Evolutionary conservation across 495 filamentous ascomycete genomes (phyloP).

Genomic region (Xylaria venustula): DNA sequence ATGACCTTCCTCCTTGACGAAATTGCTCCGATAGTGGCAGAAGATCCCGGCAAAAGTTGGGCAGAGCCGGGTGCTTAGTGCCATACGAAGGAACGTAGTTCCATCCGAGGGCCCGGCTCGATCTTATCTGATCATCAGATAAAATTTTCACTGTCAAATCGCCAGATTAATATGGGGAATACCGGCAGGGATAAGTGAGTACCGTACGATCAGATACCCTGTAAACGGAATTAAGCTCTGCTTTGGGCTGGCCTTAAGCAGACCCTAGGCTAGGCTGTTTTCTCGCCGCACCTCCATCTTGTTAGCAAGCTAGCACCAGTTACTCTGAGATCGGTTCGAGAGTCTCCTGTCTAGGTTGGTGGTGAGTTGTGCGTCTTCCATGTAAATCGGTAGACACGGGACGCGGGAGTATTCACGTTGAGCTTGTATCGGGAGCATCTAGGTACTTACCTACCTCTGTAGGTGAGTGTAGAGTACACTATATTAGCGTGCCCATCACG

Average conservation of each 20-base stretch:
- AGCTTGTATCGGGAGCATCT: neutral
- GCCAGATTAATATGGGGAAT: neutral
- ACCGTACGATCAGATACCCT: conserved; percentile 5
- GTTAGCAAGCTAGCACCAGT: neutral
- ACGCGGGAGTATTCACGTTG: neutral
- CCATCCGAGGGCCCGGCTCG: conserved; percentile 16
- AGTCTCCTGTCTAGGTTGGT: too few relatives aligned
- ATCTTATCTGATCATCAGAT: conserved; percentile 55
- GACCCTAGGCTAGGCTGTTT: neutral
- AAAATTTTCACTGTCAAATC: conserved; percentile 11
- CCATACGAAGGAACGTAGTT: conserved; percentile 9
- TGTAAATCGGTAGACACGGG: neutral
- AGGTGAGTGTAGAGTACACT: too few relatives aligned
- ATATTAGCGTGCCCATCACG: neutral
- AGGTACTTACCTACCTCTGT: too few relatives aligned
- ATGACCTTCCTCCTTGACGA: conserved; percentile 9
- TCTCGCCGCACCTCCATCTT: too few relatives aligned
- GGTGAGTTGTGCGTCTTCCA: too few relatives aligned
- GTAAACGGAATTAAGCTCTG: neutral
- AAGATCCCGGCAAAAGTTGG: conserved; percentile 8
- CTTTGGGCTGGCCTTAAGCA: neutral
- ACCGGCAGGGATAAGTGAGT: neutral
- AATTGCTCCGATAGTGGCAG: conserved; percentile 13
- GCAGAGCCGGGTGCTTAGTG: conserved; percentile 7
- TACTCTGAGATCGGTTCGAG: too few relatives aligned